phyloP scores from a whole-genome alignment of 805 yeast species.

The Ascoidea asiatica region DNA sequence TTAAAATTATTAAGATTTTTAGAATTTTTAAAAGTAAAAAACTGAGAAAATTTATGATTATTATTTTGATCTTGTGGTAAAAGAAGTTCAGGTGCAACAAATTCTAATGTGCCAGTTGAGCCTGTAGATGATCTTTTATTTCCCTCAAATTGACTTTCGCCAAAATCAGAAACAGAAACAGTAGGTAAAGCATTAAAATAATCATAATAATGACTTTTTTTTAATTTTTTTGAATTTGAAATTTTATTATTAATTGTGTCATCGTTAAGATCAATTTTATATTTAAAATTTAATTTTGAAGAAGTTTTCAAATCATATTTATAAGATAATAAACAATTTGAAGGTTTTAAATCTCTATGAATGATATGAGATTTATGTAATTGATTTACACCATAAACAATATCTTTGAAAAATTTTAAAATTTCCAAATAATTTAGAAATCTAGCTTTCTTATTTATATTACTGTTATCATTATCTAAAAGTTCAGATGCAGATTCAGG shows the following conservation, averaged over 20 bases:
- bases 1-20: conserved; percentile 39
- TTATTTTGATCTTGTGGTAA: conserved; percentile 11
- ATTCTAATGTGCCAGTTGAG: conserved; percentile 78
- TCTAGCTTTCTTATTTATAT: conserved; percentile 14
- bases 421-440: conserved; percentile 44
- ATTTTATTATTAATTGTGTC: conserved; percentile 5
- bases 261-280: conserved; percentile 11
- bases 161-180: conserved; percentile 79
- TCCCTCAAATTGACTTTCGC: conserved; percentile 74
- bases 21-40: conserved; percentile 12
- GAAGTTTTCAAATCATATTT: conserved; percentile 2
- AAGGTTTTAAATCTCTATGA: conserved; percentile 85
- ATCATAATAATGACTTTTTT: conserved; percentile 1
- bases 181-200: conserved; percentile 33
- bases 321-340: conserved; percentile 54
- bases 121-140: conserved; percentile 58
- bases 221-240: not conserved
- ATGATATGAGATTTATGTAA: conserved; percentile 63
- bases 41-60: conserved; percentile 9
- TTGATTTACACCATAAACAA: conserved; percentile 56
- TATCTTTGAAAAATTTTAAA: conserved; percentile 52
- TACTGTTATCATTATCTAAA: conserved; percentile 14
- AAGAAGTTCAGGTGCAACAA: conserved; percentile 75
- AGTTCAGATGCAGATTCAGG: not conserved
- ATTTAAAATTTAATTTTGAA: conserved; percentile 11